Base-by-base conservation (phyloP, 371 early-diverging fungal genomes). In the Syncephalastrum contaminatum region DNA sequence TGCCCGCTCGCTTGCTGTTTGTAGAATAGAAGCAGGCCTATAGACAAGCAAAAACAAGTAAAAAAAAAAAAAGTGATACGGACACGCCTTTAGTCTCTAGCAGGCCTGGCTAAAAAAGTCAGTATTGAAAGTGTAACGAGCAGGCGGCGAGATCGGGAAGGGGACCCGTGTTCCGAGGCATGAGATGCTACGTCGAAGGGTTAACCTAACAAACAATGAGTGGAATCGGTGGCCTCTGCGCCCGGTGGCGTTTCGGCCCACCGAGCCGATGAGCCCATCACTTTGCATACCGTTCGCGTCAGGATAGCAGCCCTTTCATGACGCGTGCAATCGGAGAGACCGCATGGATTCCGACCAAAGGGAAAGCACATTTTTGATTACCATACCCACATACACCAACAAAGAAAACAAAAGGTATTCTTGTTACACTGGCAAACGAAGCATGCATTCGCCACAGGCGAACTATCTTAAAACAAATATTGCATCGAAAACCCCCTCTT, bases 371-470 rank as follows among this genome's bases (percentile, higher is more conserved):
- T 12, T 19, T 45, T 45, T 13, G 10, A 45, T 45, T 18, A 30
- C 36, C 36, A 30, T 30, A 30, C 36, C 36, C 36, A 30, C 36
- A 30, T 30, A 30, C 36, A 30, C 45, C 18, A 18, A 45, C 45
- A 45, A 45, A 45, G 45, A 45, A 45, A 45, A 45, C 45, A 45
- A 45, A 45, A 45, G 19, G 13, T 19, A 45, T 18, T 36, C 36
- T 50, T n/a, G 50, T 50, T 50, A 50, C 50, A 50, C 50, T 50
- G 24, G 50, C 30, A 50, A 21, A 18, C 4, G 45, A 45, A 36
- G 20, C 42, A 55, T 55, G 48, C 56, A 55, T 54, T 47, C 40
- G 55, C 55, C 48, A 54, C 55, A 54, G 48, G 24, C 15, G 45
- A 20, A 18, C 41, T 40, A 19, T 51, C 40, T 44, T 30, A 47